A percentile compares a stretch with the other conserved stretches of the same genome.
Evolutionary conservation across 108 stramenopile genomes (phyloP).

Genomic region (Nannochloropsis oceanica): DNA sequence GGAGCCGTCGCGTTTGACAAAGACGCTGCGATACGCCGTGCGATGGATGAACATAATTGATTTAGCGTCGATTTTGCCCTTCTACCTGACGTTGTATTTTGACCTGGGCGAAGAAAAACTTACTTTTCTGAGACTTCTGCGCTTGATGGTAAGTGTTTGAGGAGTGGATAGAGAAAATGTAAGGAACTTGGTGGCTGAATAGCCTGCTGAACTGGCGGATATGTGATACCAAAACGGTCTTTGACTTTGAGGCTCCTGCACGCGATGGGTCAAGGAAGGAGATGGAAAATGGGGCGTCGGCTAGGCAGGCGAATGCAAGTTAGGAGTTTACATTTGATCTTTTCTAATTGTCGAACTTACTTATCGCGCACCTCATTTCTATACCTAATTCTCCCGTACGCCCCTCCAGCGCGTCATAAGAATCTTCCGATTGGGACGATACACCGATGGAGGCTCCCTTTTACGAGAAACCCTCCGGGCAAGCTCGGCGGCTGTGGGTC

Average conservation of each 20-base stretch:
- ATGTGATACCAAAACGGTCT: too few species aligned
- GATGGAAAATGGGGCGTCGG: too few species aligned
- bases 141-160: not conserved
- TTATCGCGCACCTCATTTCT: not conserved
- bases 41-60: not conserved
- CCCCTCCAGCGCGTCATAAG: not conserved
- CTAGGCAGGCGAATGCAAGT: too few species aligned
- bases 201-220: too few species aligned
- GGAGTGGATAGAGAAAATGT: not conserved
- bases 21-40: not conserved
- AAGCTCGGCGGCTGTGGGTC: not conserved
- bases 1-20: not conserved
- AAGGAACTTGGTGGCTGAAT: not conserved
- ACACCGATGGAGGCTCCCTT: not conserved
- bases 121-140: not conserved
- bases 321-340: not conserved
- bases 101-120: not conserved
- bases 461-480: not conserved
- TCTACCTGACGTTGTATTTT: not conserved
- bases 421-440: not conserved
- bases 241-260: too few species aligned
- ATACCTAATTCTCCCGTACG: not conserved
- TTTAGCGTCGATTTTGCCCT: not conserved
- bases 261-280: too few species aligned
- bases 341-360: not conserved